Base-by-base conservation (phyloP, 2,329 filamentous ascomycete species). In the Fusarium chaquense region DNA sequence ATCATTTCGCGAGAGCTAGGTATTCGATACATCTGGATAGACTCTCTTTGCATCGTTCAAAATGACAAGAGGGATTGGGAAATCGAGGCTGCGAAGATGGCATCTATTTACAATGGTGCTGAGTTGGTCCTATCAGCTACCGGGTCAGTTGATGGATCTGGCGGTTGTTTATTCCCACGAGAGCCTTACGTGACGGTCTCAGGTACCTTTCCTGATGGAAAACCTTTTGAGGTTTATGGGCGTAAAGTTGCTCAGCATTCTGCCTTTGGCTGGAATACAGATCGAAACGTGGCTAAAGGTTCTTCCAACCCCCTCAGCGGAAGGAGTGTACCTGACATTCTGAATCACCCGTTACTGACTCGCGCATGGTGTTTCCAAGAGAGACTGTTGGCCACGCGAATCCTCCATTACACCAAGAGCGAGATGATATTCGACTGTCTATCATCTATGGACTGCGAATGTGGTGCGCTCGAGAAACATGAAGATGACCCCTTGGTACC, bases 331-430 rank as follows among this genome's bases (percentile, higher is more conserved):
- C 24, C 44, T 4, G 61, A 66, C 13, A 45, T 69, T 4, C 38
- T 61, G 6, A 58, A 66, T 12, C 60, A 71, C 15, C 73, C 72
- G 1, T 15, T 76, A 2, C 59, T 73, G 62, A 65, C 61, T 3
- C 65, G 77, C 2, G 76, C 72, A 0, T 78, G 77, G 77, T 73
- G 72, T 4, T 73, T 77, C 5, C 77, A 78, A 3, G 77, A 78
- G 16, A 72, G 77, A 4, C 40, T 76, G 0, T 33, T 78, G 6
- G 73, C 76, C 0, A 72, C 74, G 2, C 46, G 75, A 0, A 65
- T 77, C 2, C 62, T 78, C 1, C 76, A 78, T 36, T 78, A 76
- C n/a, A 75, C 70, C 6, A 68, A 69, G 11, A 45, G 61, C 9
- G 75, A 77, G 55, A 54, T 73, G 13, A 46, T 75, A 3, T 76